Evolutionary conservation across 768 basidiomycete species (phyloP).

Genomic region (Boletus coccyginus): DNA sequence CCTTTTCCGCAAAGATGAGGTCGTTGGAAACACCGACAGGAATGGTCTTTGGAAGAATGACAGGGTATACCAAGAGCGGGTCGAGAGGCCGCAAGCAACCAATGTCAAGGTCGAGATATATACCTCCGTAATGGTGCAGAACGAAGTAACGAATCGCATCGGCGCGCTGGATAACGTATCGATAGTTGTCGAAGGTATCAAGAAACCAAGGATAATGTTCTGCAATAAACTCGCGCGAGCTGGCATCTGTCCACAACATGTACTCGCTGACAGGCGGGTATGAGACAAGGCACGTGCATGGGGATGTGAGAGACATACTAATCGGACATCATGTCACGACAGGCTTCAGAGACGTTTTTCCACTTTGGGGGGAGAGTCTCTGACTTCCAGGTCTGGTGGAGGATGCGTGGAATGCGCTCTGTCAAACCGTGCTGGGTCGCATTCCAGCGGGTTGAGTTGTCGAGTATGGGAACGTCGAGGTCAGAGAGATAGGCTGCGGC

Average conservation of each 20-base stretch:
- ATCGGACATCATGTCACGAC: slow-evolving; percentile 91
- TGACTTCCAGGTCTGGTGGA: slow-evolving; percentile 99
- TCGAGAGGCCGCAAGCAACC: slow-evolving; percentile 88
- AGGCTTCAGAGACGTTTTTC: slow-evolving; percentile 76
- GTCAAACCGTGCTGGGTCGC: slow-evolving; percentile 56
- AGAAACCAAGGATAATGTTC: slow-evolving; percentile 90
- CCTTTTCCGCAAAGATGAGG: slow-evolving; percentile 86
- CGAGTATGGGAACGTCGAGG: slow-evolving; percentile 61
- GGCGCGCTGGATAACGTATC: slow-evolving; percentile 90
- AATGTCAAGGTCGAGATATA: slow-evolving; percentile 96
- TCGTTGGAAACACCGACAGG: slow-evolving; percentile 98
- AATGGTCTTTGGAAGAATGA: slow-evolving; percentile 92
- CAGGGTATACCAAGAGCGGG: slow-evolving; percentile 79
- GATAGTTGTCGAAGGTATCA: slow-evolving; percentile 89
- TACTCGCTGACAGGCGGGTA: slow-evolving; percentile 64
- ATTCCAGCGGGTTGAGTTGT: slow-evolving; percentile 59
- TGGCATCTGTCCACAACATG: slow-evolving; percentile 95
- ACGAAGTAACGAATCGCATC: slow-evolving; percentile 99
- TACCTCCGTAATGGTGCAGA: slow-evolving; percentile 90
- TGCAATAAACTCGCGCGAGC: slow-evolving; percentile 87
- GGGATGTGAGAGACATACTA: slow-evolving; percentile 62
- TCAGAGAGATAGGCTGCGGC: slow-evolving; percentile 77
- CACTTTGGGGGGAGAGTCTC: slow-evolving; percentile 80
- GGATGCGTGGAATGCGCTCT: slow-evolving; percentile 84
- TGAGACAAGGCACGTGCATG: slow-evolving; percentile 13